phyloP scores from a whole-genome alignment of 805 yeast genomes.

The Zygotorulaspora danielsina region DNA sequence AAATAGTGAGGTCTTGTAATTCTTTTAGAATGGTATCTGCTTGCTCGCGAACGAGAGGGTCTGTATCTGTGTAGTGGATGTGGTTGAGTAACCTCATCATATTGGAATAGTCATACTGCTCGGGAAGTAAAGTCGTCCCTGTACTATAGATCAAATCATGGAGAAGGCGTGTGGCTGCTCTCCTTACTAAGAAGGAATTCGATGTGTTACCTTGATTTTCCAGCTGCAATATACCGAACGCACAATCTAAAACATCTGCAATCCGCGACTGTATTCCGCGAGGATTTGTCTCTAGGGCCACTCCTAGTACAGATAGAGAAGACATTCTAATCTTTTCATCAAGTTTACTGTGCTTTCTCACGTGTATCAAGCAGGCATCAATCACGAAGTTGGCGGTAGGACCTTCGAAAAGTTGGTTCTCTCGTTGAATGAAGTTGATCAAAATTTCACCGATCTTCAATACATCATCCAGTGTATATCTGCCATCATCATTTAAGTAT shows the following conservation, averaged over 20 bases:
- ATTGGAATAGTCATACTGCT: constrained; percentile 40
- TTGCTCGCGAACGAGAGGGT: constrained; percentile 57
- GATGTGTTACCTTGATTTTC: constrained; percentile 41
- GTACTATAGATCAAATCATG: constrained; percentile 52
- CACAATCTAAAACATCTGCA: constrained; percentile 64
- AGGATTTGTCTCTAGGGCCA: constrained; percentile 57
- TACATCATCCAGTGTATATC: constrained; percentile 54
- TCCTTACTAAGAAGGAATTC: constrained; percentile 48
- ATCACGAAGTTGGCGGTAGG: constrained; percentile 42
- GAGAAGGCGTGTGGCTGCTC: constrained; percentile 69
- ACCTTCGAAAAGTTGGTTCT: constrained; percentile 49
- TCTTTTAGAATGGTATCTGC: constrained; percentile 30
- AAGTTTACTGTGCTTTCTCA: constrained; percentile 33
- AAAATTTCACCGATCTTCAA: constrained; percentile 81
- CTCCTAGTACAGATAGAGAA: constrained; percentile 79
- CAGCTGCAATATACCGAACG: constrained; percentile 65
- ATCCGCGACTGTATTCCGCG: constrained; percentile 46
- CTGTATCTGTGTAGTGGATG: constrained; percentile 46
- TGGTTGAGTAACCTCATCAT: constrained; percentile 44
- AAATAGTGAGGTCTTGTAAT: neutral
- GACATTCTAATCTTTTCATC: constrained; percentile 77
- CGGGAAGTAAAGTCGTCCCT: constrained; percentile 49
- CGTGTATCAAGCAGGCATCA: constrained; percentile 40
- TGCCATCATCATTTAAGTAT: constrained; percentile 36
- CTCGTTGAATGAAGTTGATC: constrained; percentile 48